phyloP scores from a whole-genome alignment of 2,329 filamentous ascomycete species.

The Knoxdaviesia capensis region DNA sequence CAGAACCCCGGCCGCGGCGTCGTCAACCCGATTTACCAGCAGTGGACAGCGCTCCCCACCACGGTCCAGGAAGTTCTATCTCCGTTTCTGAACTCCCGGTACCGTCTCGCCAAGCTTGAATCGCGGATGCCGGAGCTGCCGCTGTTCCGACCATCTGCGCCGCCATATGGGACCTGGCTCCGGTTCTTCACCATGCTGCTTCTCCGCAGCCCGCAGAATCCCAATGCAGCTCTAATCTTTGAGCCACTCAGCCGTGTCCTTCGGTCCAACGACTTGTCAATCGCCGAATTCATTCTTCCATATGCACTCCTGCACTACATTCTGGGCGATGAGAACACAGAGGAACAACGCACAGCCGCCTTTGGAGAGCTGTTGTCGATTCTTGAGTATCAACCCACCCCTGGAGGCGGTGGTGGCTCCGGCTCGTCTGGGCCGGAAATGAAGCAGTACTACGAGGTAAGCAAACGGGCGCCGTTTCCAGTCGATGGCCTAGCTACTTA shows the following conservation, averaged over 20 bases:
- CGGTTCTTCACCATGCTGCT: conserved; percentile 64
- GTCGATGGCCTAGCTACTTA: conserved; percentile 4
- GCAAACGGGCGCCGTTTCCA: conserved; percentile 7
- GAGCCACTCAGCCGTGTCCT: conserved; percentile 66
- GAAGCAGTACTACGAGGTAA: conserved; percentile 72
- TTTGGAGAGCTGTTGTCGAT: conserved; percentile 56
- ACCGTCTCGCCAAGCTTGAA: conserved; percentile 36
- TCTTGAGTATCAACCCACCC: conserved; percentile 35
- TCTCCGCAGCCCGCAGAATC: conserved; percentile 54
- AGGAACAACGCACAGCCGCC: conserved; percentile 43
- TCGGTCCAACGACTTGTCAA: conserved; percentile 65
- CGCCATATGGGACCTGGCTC: conserved; percentile 63
- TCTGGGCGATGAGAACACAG: conserved; percentile 41
- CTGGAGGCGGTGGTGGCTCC: too few species aligned
- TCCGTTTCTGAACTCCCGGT: conserved; percentile 73
- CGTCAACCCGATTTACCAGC: conserved; percentile 40
- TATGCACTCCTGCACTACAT: conserved; percentile 73
- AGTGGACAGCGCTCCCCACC: conserved; percentile 64
- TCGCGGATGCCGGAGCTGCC: too few species aligned
- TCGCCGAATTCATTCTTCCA: conserved; percentile 74
- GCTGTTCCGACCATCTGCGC: conserved; percentile 47
- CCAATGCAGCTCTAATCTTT: conserved; percentile 60
- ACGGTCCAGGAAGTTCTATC: conserved; percentile 62
- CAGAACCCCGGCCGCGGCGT: conserved; percentile 19
- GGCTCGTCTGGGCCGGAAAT: too few species aligned